Conservation (phyloP, 495 filamentous ascomycete species). For the Xylaria palmicola region DNA sequence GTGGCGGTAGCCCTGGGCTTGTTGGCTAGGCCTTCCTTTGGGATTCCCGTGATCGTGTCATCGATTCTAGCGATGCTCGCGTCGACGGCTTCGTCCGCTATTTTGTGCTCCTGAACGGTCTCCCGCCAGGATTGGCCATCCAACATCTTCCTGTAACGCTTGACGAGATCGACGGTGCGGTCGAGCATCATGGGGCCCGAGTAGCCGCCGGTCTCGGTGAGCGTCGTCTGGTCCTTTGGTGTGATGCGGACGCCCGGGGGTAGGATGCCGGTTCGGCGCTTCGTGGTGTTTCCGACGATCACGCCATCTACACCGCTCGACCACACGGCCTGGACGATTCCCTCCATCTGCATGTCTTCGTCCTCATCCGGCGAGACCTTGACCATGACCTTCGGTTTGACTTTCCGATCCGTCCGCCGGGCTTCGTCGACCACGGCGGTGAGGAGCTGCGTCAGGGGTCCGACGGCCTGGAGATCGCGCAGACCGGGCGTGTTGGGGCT, state of each 20-base stretch:
- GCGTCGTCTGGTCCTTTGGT: slow-evolving; percentile 59
- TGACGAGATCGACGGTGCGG: slow-evolving; percentile 70
- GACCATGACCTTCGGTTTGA: slow-evolving; percentile 86
- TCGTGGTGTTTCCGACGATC: slow-evolving; percentile 98
- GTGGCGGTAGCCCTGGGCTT: not conserved
- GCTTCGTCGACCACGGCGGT: slow-evolving; percentile 80
- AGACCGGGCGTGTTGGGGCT: slow-evolving; percentile 94
- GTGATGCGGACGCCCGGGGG: slow-evolving; percentile 63
- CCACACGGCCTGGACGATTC: slow-evolving; percentile 85
- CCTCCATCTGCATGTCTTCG: slow-evolving; percentile 72
- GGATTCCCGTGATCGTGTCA: slow-evolving; percentile 27
- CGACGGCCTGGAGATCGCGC: slow-evolving; percentile 75
- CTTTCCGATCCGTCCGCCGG: slow-evolving; percentile 60
- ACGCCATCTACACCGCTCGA: slow-evolving; percentile 85
- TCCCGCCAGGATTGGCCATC: slow-evolving; percentile 49
- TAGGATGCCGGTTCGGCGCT: slow-evolving; percentile 67
- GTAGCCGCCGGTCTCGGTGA: slow-evolving; percentile 82
- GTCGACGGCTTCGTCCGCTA: slow-evolving; percentile 32
- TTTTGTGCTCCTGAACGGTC: slow-evolving; percentile 20
- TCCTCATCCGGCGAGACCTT: slow-evolving; percentile 97
- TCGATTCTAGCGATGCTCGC: slow-evolving; percentile 26
- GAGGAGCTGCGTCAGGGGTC: slow-evolving; percentile 76
- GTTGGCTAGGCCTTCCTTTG: slow-evolving; percentile 23
- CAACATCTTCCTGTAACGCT: slow-evolving; percentile 71
- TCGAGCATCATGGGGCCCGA: slow-evolving; percentile 87